Conservation (phyloP, 805 yeast genomes). For the Candida coleopterorum region DNA sequence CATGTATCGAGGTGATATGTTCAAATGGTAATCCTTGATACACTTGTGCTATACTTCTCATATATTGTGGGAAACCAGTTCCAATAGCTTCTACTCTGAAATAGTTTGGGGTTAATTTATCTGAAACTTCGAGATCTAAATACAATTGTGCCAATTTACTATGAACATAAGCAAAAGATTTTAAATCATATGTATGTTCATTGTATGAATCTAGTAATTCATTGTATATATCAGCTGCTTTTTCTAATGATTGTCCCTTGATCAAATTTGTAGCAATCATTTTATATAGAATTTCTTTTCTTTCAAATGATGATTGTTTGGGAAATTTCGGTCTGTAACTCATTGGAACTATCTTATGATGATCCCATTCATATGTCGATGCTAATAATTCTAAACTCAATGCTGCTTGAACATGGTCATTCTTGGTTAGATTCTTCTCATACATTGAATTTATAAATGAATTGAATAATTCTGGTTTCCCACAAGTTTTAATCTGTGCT, state of each 20-base stretch:
- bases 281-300: conserved; percentile 69
- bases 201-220: conserved; percentile 75
- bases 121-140: conserved; percentile 59
- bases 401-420: conserved; percentile 77
- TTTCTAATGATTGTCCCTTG: conserved; percentile 70
- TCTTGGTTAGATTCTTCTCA: conserved; percentile 54
- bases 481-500: conserved; percentile 70
- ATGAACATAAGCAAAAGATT: conserved; percentile 69
- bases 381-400: conserved; percentile 75
- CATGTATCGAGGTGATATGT: conserved; percentile 78
- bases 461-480: conserved; percentile 74
- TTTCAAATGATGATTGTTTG: conserved; percentile 72
- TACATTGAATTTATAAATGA: conserved; percentile 74
- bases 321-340: conserved; percentile 68
- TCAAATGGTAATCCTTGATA: conserved; percentile 87
- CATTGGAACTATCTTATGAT: conserved; percentile 49
- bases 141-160: conserved; percentile 65
- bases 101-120: conserved; percentile 70
- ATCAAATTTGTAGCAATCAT: conserved; percentile 66
- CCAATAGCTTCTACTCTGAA: conserved; percentile 81
- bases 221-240: conserved; percentile 73
- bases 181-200: conserved; percentile 66
- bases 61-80: conserved; percentile 73
- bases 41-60: conserved; percentile 72
- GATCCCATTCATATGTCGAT: conserved; percentile 70